These are phyloP conservation scores for Marsdenia floribunda DNA, from an alignment of 257 asterid species.

Conservation along the genomic window DNA sequence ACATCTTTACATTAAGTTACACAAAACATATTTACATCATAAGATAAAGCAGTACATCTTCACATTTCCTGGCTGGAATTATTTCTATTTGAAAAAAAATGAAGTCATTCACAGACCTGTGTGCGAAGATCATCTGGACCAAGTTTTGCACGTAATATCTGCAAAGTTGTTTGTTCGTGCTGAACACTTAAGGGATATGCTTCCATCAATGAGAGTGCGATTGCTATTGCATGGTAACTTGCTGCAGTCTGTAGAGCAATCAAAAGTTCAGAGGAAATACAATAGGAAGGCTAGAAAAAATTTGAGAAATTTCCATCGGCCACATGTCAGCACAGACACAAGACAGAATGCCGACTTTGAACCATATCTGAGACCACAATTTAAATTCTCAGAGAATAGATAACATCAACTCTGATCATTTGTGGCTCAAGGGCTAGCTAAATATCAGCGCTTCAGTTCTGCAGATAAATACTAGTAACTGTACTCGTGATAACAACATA, in stretches of 20 bases:
- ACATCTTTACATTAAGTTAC: no score
- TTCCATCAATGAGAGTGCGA: slow-evolving; percentile 94
- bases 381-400: background rate
- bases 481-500: background rate
- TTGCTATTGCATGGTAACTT: slow-evolving; percentile 93
- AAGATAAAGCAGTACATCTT: background rate
- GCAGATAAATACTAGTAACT: background rate
- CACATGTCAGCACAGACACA: background rate
- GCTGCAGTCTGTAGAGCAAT: slow-evolving; percentile 74
- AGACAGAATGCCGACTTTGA: background rate
- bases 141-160: slow-evolving; percentile 78
- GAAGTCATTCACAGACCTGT: slow-evolving; percentile 47
- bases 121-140: slow-evolving; percentile 95
- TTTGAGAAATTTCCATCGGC: background rate
- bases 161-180: slow-evolving; percentile 89
- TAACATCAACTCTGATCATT: background rate
- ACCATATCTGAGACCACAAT: background rate
- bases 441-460: background rate
- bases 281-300: background rate
- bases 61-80: background rate
- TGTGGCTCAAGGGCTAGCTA: background rate
- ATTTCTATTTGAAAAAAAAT: slow-evolving; percentile 10
- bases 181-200: slow-evolving; percentile 94
- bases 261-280: slow-evolving; percentile 21
- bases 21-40: background rate